Percentiles rank a stretch among this genome's conserved stretches.
Evolutionary conservation across 148 eudicot genomes (phyloP).

Genomic region (Drosera capensis): DNA sequence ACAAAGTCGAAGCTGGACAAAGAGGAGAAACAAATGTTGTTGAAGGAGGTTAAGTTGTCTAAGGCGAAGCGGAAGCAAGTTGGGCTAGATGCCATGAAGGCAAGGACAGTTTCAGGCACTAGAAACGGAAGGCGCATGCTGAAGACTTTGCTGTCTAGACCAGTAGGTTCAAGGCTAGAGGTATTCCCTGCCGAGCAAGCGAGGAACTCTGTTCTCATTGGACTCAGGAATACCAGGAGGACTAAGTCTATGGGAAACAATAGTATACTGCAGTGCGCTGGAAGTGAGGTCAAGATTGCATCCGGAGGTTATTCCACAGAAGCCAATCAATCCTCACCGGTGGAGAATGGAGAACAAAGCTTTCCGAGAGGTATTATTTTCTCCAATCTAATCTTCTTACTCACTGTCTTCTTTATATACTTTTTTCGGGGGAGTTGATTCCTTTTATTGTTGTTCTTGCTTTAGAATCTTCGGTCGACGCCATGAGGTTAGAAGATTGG

Average conservation of each 20-base stretch:
- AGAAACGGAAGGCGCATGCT: conserved; percentile 44
- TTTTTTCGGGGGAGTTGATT: not conserved
- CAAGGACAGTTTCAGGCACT: conserved; percentile 36
- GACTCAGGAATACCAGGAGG: conserved; percentile 8
- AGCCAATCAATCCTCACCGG: conserved; percentile 17
- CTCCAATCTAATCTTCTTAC: not conserved
- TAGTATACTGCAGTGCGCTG: conserved; percentile 18
- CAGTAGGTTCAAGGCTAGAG: conserved; percentile 27
- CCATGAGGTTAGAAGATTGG: conserved; percentile 44
- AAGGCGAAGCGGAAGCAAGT: conserved; percentile 44
- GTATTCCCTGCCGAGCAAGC: conserved; percentile 14
- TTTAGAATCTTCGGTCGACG: conserved; percentile 25
- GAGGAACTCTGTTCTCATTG: conserved; percentile 8
- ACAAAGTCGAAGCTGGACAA: conserved; percentile 60
- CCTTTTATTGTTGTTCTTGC: conserved; percentile 1
- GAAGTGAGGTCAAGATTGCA: conserved; percentile 22
- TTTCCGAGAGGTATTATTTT: not conserved
- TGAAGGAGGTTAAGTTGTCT: conserved; percentile 49
- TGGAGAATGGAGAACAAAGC: conserved; percentile 8
- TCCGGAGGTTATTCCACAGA: conserved; percentile 13
- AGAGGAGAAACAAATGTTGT: conserved; percentile 41
- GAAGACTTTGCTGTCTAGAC: conserved; percentile 48
- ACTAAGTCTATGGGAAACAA: conserved; percentile 12
- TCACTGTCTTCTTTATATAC: not conserved
- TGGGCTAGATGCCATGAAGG: conserved; percentile 30